Base-by-base conservation (phyloP, 1,284 basidiomycete genomes). In the Malassezia globosa region DNA sequence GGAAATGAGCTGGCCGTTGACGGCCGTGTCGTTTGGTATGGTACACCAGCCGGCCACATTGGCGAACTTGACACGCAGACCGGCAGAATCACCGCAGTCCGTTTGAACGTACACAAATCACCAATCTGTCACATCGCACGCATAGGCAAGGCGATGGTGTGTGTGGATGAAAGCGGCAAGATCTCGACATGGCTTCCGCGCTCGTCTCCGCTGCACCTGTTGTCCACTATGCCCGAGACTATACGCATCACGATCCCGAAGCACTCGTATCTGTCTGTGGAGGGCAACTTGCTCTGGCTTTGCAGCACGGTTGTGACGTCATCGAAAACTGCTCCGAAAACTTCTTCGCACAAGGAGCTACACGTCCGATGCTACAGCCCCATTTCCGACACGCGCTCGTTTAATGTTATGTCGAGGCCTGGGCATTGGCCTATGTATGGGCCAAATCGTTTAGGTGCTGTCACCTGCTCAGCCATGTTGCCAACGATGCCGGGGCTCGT, bases 381-480 rank as follows among this genome's bases (percentile, higher is more conserved):
- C 6, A 59, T 65, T 21, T 54, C 60, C 0, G 62, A 65, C 43
- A 59, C 60, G 34, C 59, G 59, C 33, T 64, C 66, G 1, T 70
- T 70, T 56, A 66, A 66, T 40, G 66, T 64, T 10, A 42, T 56
- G n/a, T 57, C 59, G 11, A 50, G 59, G 37, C 63, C 66, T 4
- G 34, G 53, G 7, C 39, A 29, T 10, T 54, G 66, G n/a, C 55
- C 61, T 0, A 19, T 68, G 78, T 43, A 80, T 78, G 3, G 76
- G 71, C 19, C 81, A 7, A 53, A 84, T 59, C 76, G 80, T 53
- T 75, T 84, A 39, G 90, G 90, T 1, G 77, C 83, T 0, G 84
- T 94, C 11, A 86, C 84, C 0, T 80, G 82, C 23, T 87, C 83
- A 0, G 80, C 88, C 0, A 74, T 86, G 21, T 73, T 96, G 5